Percentiles rank a stretch among this genome's conserved stretches.
These are phyloP conservation scores for Aspergillus hancockii DNA, from an alignment of 495 filamentous ascomycete genomes.

Conservation along the genomic window DNA sequence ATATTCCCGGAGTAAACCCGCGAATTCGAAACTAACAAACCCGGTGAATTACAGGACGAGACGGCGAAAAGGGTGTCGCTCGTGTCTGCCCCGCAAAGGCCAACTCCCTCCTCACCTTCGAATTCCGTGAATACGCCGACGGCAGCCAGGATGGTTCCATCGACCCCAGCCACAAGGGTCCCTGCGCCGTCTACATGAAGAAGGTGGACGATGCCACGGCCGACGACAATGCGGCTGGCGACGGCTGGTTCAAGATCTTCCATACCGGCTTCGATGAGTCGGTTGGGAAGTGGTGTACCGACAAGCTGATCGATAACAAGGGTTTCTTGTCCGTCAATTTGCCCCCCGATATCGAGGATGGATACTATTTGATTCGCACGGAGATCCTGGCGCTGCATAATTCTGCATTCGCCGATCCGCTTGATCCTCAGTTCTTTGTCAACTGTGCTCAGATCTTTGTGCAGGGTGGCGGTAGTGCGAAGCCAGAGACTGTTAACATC, in stretches of 20 bases:
- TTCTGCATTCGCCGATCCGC: constrained; percentile 47
- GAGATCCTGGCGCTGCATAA: constrained; percentile 69
- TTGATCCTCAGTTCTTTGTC: constrained; percentile 65
- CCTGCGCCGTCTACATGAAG: constrained; percentile 76
- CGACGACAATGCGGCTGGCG: constrained; percentile 49
- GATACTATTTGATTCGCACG: constrained; percentile 67
- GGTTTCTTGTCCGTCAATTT: constrained; percentile 63
- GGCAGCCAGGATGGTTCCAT: constrained; percentile 53
- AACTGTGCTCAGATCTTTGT: constrained; percentile 74
- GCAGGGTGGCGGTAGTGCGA: constrained; percentile 41
- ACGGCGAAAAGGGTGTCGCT: constrained; percentile 55
- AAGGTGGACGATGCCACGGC: constrained; percentile 48
- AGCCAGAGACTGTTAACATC: constrained; percentile 57
- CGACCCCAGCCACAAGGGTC: constrained; percentile 65
- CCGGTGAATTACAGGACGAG: constrained; percentile 46
- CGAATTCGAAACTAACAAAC: background rate
- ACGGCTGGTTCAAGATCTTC: constrained; percentile 82
- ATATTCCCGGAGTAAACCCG: background rate
- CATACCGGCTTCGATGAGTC: constrained; percentile 60
- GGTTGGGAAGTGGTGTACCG: constrained; percentile 63
- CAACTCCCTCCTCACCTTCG: constrained; percentile 59
- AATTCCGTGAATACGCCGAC: constrained; percentile 64
- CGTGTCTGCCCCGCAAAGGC: constrained; percentile 57
- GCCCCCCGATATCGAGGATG: constrained; percentile 59
- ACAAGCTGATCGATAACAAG: constrained; percentile 62